Evolutionary conservation across 192 early-diverging fungal genomes (phyloP).

Genomic region (Backusella macrospora): DNA sequence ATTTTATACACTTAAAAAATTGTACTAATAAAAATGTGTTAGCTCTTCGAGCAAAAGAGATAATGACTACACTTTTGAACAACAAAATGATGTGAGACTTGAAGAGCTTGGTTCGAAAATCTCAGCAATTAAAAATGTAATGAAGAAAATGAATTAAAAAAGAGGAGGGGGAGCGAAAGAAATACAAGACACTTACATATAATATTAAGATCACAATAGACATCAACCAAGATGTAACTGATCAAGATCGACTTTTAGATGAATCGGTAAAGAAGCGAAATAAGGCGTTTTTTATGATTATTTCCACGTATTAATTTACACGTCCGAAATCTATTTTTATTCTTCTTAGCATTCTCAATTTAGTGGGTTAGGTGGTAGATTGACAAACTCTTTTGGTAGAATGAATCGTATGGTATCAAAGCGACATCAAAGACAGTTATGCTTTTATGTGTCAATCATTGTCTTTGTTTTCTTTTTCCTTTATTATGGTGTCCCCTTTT

Average conservation of each 20-base stretch:
- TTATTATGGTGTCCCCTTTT: constrained; percentile 32
- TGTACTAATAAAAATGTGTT: neutral
- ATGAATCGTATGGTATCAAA: constrained; percentile 46
- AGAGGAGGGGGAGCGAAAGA: neutral
- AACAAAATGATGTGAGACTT: constrained; percentile 58
- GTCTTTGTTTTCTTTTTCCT: constrained; percentile 34
- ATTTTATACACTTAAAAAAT: neutral
- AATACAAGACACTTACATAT: neutral
- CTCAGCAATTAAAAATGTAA: constrained; percentile 57
- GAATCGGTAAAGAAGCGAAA: constrained; percentile 36
- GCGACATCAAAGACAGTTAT: constrained; percentile 44
- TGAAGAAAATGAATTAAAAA: neutral
- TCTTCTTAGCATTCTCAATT: constrained; percentile 37
- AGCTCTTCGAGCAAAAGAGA: constrained; percentile 25
- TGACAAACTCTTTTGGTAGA: constrained; percentile 34
- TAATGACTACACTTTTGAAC: constrained; percentile 44
- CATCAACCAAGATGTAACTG: constrained; percentile 49
- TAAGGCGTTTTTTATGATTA: neutral
- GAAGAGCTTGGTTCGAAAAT: constrained; percentile 56
- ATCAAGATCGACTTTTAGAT: constrained; percentile 42
- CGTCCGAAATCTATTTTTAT: neutral
- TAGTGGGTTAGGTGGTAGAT: constrained; percentile 27
- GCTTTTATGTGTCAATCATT: constrained; percentile 33
- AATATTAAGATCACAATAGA: constrained; percentile 46
- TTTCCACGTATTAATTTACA: neutral